A percentile compares a stretch with the other conserved stretches of the same genome.
These are phyloP conservation scores for Trichophyton equinum DNA, from an alignment of 2,329 filamentous ascomycete genomes.

Conservation along the genomic window DNA sequence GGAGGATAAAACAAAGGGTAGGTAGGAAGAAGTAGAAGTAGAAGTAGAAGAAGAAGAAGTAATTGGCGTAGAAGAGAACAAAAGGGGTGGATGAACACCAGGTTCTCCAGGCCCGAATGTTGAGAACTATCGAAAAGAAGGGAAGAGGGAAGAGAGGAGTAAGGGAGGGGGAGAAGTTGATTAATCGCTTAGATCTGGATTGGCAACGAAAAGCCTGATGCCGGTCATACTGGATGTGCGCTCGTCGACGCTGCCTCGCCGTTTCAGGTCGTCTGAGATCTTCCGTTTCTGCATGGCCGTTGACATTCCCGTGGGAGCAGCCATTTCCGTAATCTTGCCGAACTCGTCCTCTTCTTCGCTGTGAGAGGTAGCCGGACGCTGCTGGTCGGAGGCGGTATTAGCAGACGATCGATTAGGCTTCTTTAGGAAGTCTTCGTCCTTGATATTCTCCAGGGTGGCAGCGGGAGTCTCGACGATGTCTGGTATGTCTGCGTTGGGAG, in stretches of 20 bases:
- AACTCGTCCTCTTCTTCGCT: conserved; percentile 41
- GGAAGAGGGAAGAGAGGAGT: too few species aligned
- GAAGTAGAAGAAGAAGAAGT: not conserved
- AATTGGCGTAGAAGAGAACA: not conserved
- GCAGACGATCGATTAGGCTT: not conserved
- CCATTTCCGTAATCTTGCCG: conserved; percentile 42
- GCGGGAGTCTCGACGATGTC: conserved; percentile 31
- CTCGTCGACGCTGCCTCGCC: conserved; percentile 38
- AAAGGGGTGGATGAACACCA: not conserved
- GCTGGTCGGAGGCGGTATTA: not conserved
- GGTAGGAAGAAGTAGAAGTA: not conserved
- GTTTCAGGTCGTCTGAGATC: conserved; percentile 33
- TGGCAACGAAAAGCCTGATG: conserved; percentile 36
- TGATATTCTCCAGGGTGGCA: conserved; percentile 18
- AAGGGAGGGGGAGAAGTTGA: too few species aligned
- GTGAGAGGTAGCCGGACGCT: conserved; percentile 20
- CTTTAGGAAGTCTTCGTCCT: not conserved
- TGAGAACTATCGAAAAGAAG: not conserved
- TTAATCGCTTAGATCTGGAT: conserved; percentile 35
- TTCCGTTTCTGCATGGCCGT: conserved; percentile 29
- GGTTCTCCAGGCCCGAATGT: not conserved
- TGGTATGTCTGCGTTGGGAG: conserved; percentile 36
- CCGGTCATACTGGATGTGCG: conserved; percentile 36
- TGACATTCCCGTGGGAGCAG: conserved; percentile 30
- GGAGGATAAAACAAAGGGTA: not conserved